Evolutionary conservation across 1,284 basidiomycete species (phyloP), one percentile per base, ranked within the genome.

Genomic region (Apiotrichum siamense): DNA sequence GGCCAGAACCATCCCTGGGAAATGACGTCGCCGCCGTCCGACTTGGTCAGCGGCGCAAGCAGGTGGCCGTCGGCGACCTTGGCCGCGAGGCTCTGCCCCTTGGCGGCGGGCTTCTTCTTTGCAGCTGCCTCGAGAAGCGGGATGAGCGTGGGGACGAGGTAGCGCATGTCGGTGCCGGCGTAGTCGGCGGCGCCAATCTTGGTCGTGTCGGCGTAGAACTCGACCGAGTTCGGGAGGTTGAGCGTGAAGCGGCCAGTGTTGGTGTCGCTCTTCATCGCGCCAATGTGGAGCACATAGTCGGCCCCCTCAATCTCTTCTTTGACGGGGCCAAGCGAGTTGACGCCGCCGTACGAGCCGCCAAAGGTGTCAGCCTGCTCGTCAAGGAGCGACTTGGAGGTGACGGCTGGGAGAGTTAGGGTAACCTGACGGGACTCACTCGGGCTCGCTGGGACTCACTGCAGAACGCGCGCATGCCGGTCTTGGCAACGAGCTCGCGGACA

Each of bases 1-100:
- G 89, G 87, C 93, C 93, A 97, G 68, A 97, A 81, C 79, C 83
- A 88, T 7, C 79, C 75, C 54, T 94, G 91, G 4, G 82, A 81
- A 65, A 93, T 71, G 38, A 64, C 65, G 2, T 59, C 45, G 21
- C 67, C 66, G 29, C 60, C 57, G 6, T 62, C 51, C 40, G 63
- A 58, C 15, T 63, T 58, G 9, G 57, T 55, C 20, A 44, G 60
- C 18, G 58, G 50, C 35, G 52, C 31, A 31, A 66, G 59, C 15
- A 67, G 61, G 21, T 58, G 37, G 39, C 64, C 55, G 25, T 54
- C 46, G 42, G 59, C 48, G 37, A 63, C 47, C 57, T 65, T 68
- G 44, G 68, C 57, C 47, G 59, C 52, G n/a, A 61, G 45, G 11
- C 54, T 52, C 29, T 65, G 50, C 3, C 50, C 46, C n/a, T 26